phyloP scores from a whole-genome alignment of 192 early-diverging fungal species.

The Coemansia erecta region DNA sequence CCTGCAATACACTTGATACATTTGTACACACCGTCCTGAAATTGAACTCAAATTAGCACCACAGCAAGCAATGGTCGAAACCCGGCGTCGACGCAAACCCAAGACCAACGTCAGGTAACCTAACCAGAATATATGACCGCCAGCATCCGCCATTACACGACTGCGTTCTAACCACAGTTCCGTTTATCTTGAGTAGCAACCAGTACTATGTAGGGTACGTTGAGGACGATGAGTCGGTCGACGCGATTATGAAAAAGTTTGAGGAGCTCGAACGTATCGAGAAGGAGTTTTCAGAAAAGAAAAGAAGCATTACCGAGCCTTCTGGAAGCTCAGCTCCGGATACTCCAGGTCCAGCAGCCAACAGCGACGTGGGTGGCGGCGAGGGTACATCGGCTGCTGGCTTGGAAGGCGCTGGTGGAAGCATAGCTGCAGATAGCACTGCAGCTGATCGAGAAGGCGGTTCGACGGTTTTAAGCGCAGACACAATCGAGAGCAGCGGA shows the following conservation, averaged over 20 bases:
- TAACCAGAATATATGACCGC: too few species aligned
- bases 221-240: conserved; percentile 94
- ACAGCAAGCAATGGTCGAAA: conserved; percentile 45
- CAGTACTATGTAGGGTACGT: conserved; percentile 93
- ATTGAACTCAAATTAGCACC: not conserved
- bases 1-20: conserved; percentile 5
- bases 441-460: not conserved
- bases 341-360: conserved; percentile 9
- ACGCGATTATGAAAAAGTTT: conserved; percentile 98
- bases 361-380: not conserved
- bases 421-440: not conserved
- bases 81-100: conserved; percentile 42
- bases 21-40: not conserved
- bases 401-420: not conserved
- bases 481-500: conserved; percentile 22
- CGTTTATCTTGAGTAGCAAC: conserved; percentile 23
- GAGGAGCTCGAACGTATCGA: conserved; percentile 90
- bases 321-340: conserved; percentile 9
- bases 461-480: too few species aligned
- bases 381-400: not conserved
- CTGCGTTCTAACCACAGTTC: too few species aligned
- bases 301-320: conserved; percentile 16
- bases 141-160: not conserved
- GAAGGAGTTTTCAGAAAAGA: conserved; percentile 66
- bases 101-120: conserved; percentile 47